Evolutionary conservation across 2,329 filamentous ascomycete species (phyloP).

Genomic region (Trichoderma semiorbis): DNA sequence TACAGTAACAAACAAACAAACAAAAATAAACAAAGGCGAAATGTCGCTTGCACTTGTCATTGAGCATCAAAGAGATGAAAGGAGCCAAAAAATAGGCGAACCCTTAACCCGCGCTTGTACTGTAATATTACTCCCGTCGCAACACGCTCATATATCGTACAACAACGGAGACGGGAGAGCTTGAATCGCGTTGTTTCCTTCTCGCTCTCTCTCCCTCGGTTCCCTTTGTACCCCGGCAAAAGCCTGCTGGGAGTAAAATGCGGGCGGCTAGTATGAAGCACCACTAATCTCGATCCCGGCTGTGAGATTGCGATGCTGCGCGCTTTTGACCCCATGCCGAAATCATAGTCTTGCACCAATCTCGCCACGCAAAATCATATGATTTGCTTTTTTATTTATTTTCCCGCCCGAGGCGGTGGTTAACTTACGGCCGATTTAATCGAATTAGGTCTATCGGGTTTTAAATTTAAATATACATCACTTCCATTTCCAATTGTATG

Average conservation of each 20-base stretch:
- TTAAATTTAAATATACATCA: neutral
- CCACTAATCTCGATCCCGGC: conserved; percentile 15
- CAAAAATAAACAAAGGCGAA: neutral
- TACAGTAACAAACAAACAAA: neutral
- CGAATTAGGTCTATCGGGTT: neutral
- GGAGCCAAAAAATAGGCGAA: neutral
- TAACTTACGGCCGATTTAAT: neutral
- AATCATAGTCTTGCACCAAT: neutral
- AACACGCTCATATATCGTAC: neutral
- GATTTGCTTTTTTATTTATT: neutral
- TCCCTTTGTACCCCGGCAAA: neutral
- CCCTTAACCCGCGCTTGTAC: neutral
- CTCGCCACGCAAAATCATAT: conserved; percentile 3
- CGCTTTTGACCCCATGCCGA: neutral
- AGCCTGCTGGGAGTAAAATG: neutral
- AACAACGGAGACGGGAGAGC: neutral
- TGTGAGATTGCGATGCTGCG: conserved; percentile 14
- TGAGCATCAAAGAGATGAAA: neutral
- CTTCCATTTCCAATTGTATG: neutral
- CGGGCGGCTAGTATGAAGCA: conserved; percentile 8
- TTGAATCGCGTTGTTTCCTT: neutral
- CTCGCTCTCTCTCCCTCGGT: neutral
- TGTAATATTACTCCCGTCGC: neutral
- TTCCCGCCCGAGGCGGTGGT: neutral
- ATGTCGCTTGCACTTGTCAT: neutral